Evolutionary conservation across 371 early-diverging fungal species (phyloP).

Genomic region (Capniomyces stellatus): DNA sequence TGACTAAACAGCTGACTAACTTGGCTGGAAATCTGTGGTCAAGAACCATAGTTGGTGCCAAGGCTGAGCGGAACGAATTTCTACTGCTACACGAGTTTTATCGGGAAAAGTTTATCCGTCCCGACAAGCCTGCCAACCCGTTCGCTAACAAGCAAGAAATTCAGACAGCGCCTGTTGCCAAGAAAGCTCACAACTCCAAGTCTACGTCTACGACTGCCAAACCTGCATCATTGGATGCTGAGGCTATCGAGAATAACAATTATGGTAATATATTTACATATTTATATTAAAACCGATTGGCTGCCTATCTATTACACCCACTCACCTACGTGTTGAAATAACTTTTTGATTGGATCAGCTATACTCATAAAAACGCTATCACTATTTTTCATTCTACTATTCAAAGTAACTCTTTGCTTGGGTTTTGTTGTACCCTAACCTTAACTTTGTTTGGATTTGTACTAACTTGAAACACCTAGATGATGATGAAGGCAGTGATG

Average conservation of each 20-base stretch:
- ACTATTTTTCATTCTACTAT: too few relatives aligned
- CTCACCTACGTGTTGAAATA: too few relatives aligned
- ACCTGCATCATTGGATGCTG: neutral
- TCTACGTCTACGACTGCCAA: too few relatives aligned
- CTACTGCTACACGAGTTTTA: conserved; percentile 96
- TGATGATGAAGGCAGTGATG: neutral
- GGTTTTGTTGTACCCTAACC: too few relatives aligned
- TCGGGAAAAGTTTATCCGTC: conserved; percentile 71
- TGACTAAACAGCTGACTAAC: conserved; percentile 85
- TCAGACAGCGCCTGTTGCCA: neutral
- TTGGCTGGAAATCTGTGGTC: conserved; percentile 93
- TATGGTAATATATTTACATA: too few relatives aligned
- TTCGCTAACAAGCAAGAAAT: neutral
- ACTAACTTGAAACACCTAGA: neutral
- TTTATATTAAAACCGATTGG: too few relatives aligned
- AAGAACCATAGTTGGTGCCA: conserved; percentile 76
- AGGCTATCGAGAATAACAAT: neutral
- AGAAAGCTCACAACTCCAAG: conserved; percentile 7
- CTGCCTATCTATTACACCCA: too few relatives aligned
- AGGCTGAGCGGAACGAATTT: conserved; percentile 97
- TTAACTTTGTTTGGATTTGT: too few relatives aligned
- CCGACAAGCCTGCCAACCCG: conserved; percentile 43
- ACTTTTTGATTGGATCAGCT: too few relatives aligned
- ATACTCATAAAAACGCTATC: too few relatives aligned
- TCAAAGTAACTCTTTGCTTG: too few relatives aligned